Percentiles rank a stretch among this genome's conserved stretches.
Evolutionary conservation across 192 early-diverging fungal genomes (phyloP).

Genomic region (Coemansia sp.): DNA sequence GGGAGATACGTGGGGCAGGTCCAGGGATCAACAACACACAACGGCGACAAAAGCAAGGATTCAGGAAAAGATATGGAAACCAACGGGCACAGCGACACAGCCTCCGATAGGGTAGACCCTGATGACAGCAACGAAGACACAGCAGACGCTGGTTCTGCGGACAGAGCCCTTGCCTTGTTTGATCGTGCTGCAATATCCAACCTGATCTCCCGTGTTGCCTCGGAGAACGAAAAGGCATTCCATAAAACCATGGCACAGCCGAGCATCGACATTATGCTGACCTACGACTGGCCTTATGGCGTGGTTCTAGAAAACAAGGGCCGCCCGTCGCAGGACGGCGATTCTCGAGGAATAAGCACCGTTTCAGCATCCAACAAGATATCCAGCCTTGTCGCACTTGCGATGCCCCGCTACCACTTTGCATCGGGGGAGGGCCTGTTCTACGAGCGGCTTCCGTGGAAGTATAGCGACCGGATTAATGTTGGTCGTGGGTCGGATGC

Average conservation of each 20-base stretch:
- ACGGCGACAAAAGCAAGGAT: neutral
- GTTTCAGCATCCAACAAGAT: constrained; percentile 30
- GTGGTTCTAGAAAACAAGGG: constrained; percentile 20
- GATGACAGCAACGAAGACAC: neutral
- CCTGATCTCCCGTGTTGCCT: constrained; percentile 27
- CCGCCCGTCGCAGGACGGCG: constrained; percentile 10
- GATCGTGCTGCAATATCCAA: constrained; percentile 18
- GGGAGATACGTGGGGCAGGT: constrained; percentile 25
- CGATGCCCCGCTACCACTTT: constrained; percentile 91
- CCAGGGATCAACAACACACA: neutral
- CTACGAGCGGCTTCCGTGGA: constrained; percentile 85
- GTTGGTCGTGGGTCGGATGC: constrained; percentile 20
- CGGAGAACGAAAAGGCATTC: constrained; percentile 39
- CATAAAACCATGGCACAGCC: constrained; percentile 39
- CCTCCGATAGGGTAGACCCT: neutral
- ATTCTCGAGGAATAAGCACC: neutral
- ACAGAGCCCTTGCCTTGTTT: constrained; percentile 16
- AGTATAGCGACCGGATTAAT: constrained; percentile 32
- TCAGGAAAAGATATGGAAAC: neutral
- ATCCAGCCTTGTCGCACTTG: constrained; percentile 41
- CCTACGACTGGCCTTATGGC: constrained; percentile 76
- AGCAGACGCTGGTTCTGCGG: neutral
- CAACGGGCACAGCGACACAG: neutral
- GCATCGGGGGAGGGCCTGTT: constrained; percentile 66
- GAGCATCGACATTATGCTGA: constrained; percentile 75